Conservation (phyloP, 352 stramenopile genomes). For the Peronospora farinosa region DNA sequence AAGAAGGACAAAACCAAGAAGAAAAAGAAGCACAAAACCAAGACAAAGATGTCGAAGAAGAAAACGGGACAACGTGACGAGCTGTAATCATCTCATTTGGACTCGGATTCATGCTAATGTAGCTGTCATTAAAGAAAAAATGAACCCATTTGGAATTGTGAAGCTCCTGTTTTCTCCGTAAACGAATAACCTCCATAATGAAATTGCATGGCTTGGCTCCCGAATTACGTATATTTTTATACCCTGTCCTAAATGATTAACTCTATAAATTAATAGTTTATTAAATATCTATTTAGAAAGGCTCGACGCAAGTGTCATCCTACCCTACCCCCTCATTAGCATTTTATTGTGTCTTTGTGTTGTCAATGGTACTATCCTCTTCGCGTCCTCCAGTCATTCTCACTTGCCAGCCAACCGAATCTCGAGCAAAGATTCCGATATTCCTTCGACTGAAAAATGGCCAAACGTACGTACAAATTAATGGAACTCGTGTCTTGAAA, state of each 20-base stretch:
- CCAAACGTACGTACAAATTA: conserved; percentile 67
- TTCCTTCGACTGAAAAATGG: conserved; percentile 85
- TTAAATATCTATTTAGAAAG: too few species aligned
- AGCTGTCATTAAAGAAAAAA: not conserved
- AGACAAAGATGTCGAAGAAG: conserved; percentile 30
- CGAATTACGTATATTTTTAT: too few species aligned
- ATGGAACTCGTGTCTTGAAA: conserved; percentile 1
- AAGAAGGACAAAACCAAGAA: conserved; percentile 21
- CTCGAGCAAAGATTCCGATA: conserved; percentile 42
- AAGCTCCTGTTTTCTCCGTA: too few species aligned
- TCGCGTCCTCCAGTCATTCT: conserved; percentile 42
- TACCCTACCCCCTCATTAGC: not conserved
- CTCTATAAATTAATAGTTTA: too few species aligned
- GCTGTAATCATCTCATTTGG: conserved; percentile 23
- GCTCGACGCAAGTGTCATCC: too few species aligned
- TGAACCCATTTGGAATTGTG: too few species aligned
- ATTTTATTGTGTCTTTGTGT: conserved; percentile 31
- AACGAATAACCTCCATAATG: too few species aligned
- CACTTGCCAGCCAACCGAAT: conserved; percentile 12
- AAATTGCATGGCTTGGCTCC: too few species aligned
- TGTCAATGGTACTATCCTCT: conserved; percentile 18
- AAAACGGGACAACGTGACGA: conserved; percentile 50
- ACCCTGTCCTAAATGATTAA: too few species aligned
- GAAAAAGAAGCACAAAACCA: conserved; percentile 7
- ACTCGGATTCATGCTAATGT: conserved; percentile 2